Evolutionary conservation across 2,329 filamentous ascomycete species (phyloP).

Genomic region (Exophiala alcalophila): DNA sequence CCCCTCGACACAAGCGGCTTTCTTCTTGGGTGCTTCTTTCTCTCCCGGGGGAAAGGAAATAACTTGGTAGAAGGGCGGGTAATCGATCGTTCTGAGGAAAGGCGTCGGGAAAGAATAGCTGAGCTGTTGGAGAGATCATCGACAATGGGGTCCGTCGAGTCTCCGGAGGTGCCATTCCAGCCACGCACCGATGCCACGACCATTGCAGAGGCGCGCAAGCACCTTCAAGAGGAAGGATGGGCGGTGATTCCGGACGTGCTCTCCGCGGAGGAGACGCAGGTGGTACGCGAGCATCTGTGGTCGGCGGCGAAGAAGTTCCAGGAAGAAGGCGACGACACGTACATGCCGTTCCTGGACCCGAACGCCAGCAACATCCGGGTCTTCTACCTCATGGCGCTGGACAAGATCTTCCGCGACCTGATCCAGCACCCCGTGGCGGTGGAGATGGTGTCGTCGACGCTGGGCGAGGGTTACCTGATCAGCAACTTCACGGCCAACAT

Average conservation of each 20-base stretch:
- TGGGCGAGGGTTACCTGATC: constrained; percentile 34
- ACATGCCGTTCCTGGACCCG: constrained; percentile 31
- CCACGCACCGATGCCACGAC: background rate
- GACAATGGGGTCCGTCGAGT: no score
- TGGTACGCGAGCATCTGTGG: constrained; percentile 31
- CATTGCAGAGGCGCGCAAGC: background rate
- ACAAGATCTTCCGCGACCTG: constrained; percentile 32
- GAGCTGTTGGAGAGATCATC: no score
- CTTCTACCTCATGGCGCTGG: constrained; percentile 35
- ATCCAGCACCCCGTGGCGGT: constrained; percentile 32
- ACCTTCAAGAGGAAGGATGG: constrained; percentile 33
- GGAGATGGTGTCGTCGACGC: constrained; percentile 31
- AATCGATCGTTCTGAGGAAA: no score
- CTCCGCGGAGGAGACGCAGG: constrained; percentile 19
- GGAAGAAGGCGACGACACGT: constrained; percentile 29
- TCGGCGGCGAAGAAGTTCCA: constrained; percentile 27
- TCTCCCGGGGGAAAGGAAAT: no score
- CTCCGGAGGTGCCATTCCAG: background rate
- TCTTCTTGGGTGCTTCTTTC: no score
- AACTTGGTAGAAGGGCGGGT: no score
- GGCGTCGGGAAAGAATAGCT: no score
- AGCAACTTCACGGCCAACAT: constrained; percentile 40
- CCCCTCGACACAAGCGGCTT: no score
- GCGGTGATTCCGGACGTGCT: constrained; percentile 31
- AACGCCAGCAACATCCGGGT: constrained; percentile 34